Evolutionary conservation across 305 asterid species (phyloP), one percentile per base, ranked within the genome.

Genomic region (Fraxinus velutina): DNA sequence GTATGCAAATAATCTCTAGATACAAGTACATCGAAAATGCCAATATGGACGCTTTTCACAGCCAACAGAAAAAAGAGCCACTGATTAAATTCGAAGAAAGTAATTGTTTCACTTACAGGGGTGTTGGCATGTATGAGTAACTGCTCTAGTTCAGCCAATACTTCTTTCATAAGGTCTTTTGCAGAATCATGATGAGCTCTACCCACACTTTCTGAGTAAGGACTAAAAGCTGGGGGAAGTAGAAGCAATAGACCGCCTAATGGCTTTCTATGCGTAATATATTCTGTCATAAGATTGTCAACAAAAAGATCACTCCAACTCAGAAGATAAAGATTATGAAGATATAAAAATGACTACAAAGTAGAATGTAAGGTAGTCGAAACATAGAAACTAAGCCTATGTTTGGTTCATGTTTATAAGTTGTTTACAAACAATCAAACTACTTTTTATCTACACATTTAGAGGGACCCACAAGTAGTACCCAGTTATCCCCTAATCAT

Each of bases 231-330:
- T 30, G 88, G 90, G 81, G 98, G 99, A 79, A 96, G 93, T 85
- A 96, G 86, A 84, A 96, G 90, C 80, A 96, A 90, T 78, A 96
- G 84, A 78, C 98, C 98, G 39, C 99, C 99, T 81, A 96, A 87
- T 73, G 92, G 92, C 89, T 93, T 96, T 86, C 84, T 88, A 85
- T 92, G 94, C 80, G 76, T 93, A 86, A 94, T 90, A 88, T 92
- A 96, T 80, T 93, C 99, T 96, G 97, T 90, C 80, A 89, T n/a
- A 79, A 83, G 85, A 83, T 78, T 68, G 44, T 10, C 37, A 76
- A 29, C 80, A 57, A n/a, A 76, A 57, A 78, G 42, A 66, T 83
- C 60, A 66, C 27, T 66, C 72, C 84, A 27, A 74, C 22, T 6
- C n/a, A 55, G 24, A 80, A 13, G 75, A 77, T 27, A 76, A 71